phyloP scores from a whole-genome alignment of 2,329 filamentous ascomycete genomes.

The Exophiala mesophila region DNA sequence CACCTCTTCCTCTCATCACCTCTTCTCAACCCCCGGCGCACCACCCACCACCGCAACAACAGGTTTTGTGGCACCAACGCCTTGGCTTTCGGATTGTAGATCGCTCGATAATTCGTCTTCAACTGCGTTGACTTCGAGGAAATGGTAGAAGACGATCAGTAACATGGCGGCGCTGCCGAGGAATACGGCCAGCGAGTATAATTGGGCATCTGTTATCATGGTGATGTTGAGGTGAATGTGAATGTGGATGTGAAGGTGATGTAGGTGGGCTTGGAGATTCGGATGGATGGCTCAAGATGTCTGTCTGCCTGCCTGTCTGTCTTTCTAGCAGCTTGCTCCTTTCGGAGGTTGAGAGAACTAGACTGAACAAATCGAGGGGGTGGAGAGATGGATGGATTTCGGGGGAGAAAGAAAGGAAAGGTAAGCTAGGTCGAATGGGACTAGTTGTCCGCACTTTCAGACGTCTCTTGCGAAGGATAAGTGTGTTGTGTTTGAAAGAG shows the following conservation, averaged over 20 bases:
- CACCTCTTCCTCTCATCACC: neutral
- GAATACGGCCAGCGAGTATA: constrained; percentile 89
- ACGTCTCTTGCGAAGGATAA: no score
- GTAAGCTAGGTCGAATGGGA: no score
- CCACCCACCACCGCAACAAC: neutral
- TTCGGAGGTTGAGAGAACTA: no score
- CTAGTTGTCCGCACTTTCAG: no score
- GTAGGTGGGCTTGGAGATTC: neutral
- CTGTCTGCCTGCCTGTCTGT: no score
- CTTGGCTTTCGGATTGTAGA: no score
- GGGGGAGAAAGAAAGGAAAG: no score
- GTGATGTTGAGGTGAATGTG: constrained; percentile 35
- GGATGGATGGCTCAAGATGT: constrained; percentile 9
- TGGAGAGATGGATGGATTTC: no score
- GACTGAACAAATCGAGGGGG: no score
- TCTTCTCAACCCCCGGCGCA: constrained; percentile 2
- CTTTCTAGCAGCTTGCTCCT: no score
- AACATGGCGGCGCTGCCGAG: constrained; percentile 86
- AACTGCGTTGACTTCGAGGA: constrained; percentile 83
- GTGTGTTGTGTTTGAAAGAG: no score
- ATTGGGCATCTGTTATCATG: constrained; percentile 92
- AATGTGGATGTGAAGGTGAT: neutral
- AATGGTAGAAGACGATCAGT: constrained; percentile 91
- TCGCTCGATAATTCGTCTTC: constrained; percentile 31
- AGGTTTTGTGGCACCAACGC: constrained; percentile 24